phyloP scores from a whole-genome alignment of 495 filamentous ascomycete genomes.

The Lasiosphaeris hirsuta region DNA sequence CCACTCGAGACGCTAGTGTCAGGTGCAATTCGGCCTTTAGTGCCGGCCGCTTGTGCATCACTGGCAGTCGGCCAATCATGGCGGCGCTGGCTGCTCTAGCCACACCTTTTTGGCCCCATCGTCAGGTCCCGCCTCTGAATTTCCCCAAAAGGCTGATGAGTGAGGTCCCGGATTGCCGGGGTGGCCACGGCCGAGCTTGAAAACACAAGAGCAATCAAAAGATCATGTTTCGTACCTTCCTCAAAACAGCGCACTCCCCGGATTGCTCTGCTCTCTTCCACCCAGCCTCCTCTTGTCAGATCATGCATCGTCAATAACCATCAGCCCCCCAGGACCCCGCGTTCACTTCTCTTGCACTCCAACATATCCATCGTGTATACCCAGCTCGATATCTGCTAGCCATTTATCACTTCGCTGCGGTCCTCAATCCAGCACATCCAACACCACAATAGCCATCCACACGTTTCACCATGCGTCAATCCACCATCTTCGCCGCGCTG shows the following conservation, averaged over 20 bases:
- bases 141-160: slow-evolving; percentile 15
- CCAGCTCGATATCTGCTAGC: slow-evolving; percentile 10
- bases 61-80: slow-evolving; percentile 16
- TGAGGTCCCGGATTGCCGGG: slow-evolving; percentile 6
- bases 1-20: slow-evolving; percentile 1
- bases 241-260: slow-evolving; percentile 19
- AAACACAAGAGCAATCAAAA: slow-evolving; percentile 28
- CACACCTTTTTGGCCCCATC: slow-evolving; percentile 16
- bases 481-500: slow-evolving; percentile 29
- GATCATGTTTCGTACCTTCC: slow-evolving; percentile 25
- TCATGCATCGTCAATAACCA: slow-evolving; percentile 8
- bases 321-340: background rate
- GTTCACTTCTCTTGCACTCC: background rate
- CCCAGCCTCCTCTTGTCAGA: slow-evolving; percentile 3
- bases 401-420: background rate
- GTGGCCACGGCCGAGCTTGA: slow-evolving; percentile 15
- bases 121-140: slow-evolving; percentile 25
- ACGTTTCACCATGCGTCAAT: slow-evolving; percentile 28
- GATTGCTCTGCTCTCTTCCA: slow-evolving; percentile 8
- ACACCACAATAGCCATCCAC: background rate
- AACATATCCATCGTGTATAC: background rate
- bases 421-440: background rate
- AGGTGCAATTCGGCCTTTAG: slow-evolving; percentile 8
- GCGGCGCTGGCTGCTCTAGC: slow-evolving; percentile 23
- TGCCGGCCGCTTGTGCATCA: too few relatives aligned